Conservation (phyloP, 2,329 filamentous ascomycete genomes). For the Penicillium sp. region DNA sequence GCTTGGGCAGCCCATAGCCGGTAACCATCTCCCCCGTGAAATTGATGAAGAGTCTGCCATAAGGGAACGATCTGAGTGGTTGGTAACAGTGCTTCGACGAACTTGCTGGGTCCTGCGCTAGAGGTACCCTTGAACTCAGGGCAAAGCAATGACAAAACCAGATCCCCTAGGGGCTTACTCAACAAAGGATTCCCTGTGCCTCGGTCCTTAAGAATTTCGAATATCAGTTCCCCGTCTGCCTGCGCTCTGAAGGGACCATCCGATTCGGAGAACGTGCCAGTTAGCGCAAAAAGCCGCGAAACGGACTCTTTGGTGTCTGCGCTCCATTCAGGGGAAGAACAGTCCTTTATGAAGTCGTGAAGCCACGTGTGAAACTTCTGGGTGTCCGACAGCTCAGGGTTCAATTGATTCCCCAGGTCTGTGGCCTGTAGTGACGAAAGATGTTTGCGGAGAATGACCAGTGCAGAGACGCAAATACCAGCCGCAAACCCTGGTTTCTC, state of each 20-base stretch:
- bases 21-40: conserved; percentile 61
- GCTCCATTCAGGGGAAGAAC: conserved; percentile 50
- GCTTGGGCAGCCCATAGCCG: conserved; percentile 79
- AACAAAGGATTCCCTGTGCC: conserved; percentile 58
- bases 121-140: conserved; percentile 59
- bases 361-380: conserved; percentile 75
- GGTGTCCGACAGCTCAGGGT: conserved; percentile 68
- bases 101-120: conserved; percentile 46
- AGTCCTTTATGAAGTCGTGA: conserved; percentile 59
- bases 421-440: conserved; percentile 70
- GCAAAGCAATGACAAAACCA: conserved; percentile 53
- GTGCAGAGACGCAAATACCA: conserved; percentile 70
- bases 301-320: conserved; percentile 53
- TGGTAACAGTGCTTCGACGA: too few species aligned
- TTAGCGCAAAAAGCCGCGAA: conserved; percentile 61
- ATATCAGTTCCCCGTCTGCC: conserved; percentile 70
- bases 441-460: conserved; percentile 73
- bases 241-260: conserved; percentile 65
- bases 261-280: conserved; percentile 59
- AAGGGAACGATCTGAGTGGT: conserved; percentile 59
- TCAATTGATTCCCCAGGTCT: conserved; percentile 77
- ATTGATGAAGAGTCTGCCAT: conserved; percentile 68
- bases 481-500: conserved; percentile 68
- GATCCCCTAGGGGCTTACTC: conserved; percentile 57
- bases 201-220: conserved; percentile 74